These are phyloP conservation scores for Pseudomonodictys pantanalensis DNA, from an alignment of 495 filamentous ascomycete species.

Conservation along the genomic window DNA sequence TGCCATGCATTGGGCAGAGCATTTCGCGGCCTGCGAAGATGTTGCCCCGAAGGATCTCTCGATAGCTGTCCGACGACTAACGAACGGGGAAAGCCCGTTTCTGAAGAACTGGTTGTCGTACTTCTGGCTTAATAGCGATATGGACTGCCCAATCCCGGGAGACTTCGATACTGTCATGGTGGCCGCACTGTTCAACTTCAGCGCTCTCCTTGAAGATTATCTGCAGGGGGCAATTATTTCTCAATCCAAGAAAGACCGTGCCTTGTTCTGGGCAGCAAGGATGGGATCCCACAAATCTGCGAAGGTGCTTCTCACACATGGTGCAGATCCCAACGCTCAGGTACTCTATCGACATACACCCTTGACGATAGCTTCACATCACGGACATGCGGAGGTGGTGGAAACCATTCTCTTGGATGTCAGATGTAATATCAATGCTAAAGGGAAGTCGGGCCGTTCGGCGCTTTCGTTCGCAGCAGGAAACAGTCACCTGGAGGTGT, in stretches of 20 bases:
- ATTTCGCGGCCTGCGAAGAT: conserved; percentile 19
- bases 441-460: conserved; percentile 8
- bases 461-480: conserved; percentile 18
- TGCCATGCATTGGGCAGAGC: conserved; percentile 20
- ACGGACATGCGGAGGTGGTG: conserved; percentile 7
- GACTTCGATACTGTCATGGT: conserved; percentile 15
- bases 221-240: background rate
- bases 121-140: conserved; percentile 15
- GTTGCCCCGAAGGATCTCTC: conserved; percentile 5
- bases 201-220: background rate
- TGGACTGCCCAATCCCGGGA: conserved; percentile 15
- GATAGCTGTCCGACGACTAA: conserved; percentile 1
- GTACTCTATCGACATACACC: conserved; percentile 6
- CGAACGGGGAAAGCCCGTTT: background rate
- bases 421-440: background rate
- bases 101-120: conserved; percentile 25
- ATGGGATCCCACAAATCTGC: background rate
- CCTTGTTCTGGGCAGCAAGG: conserved; percentile 28
- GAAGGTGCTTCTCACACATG: conserved; percentile 10
- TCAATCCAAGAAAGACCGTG: conserved; percentile 12
- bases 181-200: conserved; percentile 15
- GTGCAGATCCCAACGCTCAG: conserved; percentile 11
- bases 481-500: conserved; percentile 12
- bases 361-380: conserved; percentile 9
- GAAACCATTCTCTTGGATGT: background rate